A percentile compares a stretch with the other conserved stretches of the same genome.
Evolutionary conservation across 2,329 filamentous ascomycete species (phyloP).

Genomic region (Hyphodiscus sp.): DNA sequence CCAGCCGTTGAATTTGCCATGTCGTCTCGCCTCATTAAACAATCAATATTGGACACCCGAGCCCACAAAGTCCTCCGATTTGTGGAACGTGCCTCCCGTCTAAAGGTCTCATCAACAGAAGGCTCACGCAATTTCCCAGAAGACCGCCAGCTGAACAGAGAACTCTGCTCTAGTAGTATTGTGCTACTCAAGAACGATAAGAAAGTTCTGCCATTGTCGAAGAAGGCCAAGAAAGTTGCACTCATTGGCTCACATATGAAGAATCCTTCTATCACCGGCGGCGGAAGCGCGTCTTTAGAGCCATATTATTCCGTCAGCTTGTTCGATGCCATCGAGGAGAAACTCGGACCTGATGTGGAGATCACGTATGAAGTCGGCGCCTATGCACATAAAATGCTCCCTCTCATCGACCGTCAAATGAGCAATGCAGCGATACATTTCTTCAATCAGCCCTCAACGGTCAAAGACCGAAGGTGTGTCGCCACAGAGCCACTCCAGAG

Average conservation of each 20-base stretch:
- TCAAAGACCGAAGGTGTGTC: slow-evolving; percentile 40
- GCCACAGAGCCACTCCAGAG: slow-evolving; percentile 41
- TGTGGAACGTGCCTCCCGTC: slow-evolving; percentile 7
- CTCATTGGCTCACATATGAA: slow-evolving; percentile 50
- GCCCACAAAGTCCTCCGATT: slow-evolving; percentile 18
- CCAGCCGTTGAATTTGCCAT: slow-evolving; percentile 17
- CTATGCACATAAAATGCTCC: slow-evolving; percentile 57
- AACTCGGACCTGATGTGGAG: slow-evolving; percentile 8
- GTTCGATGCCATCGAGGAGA: slow-evolving; percentile 27
- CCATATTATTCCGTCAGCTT: slow-evolving; percentile 30
- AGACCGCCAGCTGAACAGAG: slow-evolving; percentile 40
- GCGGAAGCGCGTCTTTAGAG: slow-evolving; percentile 30
- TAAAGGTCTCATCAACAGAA: slow-evolving; percentile 13
- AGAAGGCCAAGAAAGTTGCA: slow-evolving; percentile 35
- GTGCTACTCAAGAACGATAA: slow-evolving; percentile 59
- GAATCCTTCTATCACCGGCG: slow-evolving; percentile 29
- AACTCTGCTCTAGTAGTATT: slow-evolving; percentile 51
- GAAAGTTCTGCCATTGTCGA: slow-evolving; percentile 44
- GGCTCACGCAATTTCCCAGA: slow-evolving; percentile 21
- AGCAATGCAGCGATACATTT: slow-evolving; percentile 51
- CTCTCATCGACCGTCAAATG: slow-evolving; percentile 40
- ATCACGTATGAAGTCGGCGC: slow-evolving; percentile 50
- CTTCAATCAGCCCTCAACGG: slow-evolving; percentile 52
- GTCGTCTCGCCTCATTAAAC: slow-evolving; percentile 15
- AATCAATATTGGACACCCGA: slow-evolving; percentile 18